Base-by-base conservation (phyloP, 306 rosid genomes). In the Lathyrus aphaca region DNA sequence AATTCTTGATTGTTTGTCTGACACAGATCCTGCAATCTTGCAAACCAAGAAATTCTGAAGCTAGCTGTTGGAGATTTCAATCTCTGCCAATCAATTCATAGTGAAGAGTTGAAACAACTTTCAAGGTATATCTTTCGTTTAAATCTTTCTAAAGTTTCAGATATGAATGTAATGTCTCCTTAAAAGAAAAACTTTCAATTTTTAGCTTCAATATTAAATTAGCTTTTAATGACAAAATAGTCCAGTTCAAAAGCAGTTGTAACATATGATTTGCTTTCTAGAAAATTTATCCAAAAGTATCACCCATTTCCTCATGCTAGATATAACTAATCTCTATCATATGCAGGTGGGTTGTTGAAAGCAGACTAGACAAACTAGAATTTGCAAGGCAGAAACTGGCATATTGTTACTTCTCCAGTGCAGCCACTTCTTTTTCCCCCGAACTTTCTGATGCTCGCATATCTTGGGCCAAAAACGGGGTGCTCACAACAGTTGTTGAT, bases 11-110 rank as follows among this genome's bases (percentile, higher is more conserved):
- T 50, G 45, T 23, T 65, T 16, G 23, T 57, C 61, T 64, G 40
- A 44, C 17, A 48, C 89, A 90, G 98, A 61, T 86, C 83, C 65
- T 46, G 8, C 62, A 94, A 86, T 77, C 75, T 88, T 68, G 84
- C 85, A 39, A 77, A 85, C 82, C 79, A 76, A 78, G 86, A 94
- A 71, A 74, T 81, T 77, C 83, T 88, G 17, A 82, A 84, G 65
- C 73, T 90, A 39, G 98, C 97, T 8, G 88, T 82, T 35, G 96
- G 78, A 71, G 97, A 94, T 84, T 94, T 85, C 87, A 94, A 90
- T 63, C 63, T 49, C 14, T 84, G 93, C 81, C 98, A 86, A 76
- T 78, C 81, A 30, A 70, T 79, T 57, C 92, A 94, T 21, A 76
- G 6, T 1, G 72, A 85, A 72, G 97, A 94, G 85, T 80, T 83